Base-by-base conservation (phyloP, 1,284 basidiomycete species). In the Ustilago bromivora region DNA sequence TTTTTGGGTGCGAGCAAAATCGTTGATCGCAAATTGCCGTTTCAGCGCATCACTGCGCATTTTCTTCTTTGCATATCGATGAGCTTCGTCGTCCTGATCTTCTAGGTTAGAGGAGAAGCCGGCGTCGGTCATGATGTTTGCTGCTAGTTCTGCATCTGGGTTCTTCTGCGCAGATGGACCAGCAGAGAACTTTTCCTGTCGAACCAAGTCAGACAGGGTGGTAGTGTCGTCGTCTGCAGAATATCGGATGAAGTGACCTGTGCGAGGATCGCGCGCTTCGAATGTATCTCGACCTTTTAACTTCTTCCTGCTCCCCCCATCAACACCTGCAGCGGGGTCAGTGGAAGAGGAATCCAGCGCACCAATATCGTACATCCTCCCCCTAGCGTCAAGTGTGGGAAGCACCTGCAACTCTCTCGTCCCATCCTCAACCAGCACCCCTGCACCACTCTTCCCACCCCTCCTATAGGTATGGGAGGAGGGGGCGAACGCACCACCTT, bases 1-100 rank as follows among this genome's bases (percentile, higher is more conserved):
- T 83, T 93, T 93, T 88, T 97, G 94, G 0, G 97, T 99, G 55
- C 92, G 91, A 66, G 95, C 96, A 87, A 95, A 99, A 87, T 99
- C 96, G 95, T 62, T 54, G 82, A 99, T 94, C 15, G 97, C 97
- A 86, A 98, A 99, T 78, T 95, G 93, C 41, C 96, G 90, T 87
- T 96, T 99, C 91, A 97, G 93, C 31, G 93, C 94, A 84, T 98
- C 97, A 12, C 92, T 92, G 69, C 95, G 93, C 93, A 97, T 95
- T 88, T 96, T 96, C 86, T 94, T 92, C 71, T 94, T 89, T 36
- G 94, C 95, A 0, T 99, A 89, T 76, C 91, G 92, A 81, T 97
- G 95, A 0, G 94, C 95, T 85, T 98, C 96, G 74, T 98, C 96
- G 79, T 99, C 97, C 78, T 98, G 92, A 82, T 98, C 98, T 10